Base-by-base conservation (phyloP, 2,329 filamentous ascomycete genomes). In the Clarireedia sp. region DNA sequence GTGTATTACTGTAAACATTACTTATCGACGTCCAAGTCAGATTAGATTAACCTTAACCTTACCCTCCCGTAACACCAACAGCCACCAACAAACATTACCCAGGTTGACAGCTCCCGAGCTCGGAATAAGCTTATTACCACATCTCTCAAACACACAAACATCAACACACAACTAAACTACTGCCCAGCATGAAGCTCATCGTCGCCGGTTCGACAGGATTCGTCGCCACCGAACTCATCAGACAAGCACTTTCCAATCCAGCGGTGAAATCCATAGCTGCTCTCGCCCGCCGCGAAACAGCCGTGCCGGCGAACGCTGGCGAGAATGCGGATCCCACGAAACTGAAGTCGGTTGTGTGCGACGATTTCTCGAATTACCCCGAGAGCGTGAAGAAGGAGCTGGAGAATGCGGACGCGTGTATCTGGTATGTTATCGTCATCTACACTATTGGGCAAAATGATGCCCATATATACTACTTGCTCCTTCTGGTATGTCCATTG, bases 161-260 rank as follows among this genome's bases (percentile, higher is more conserved):
- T 29, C 26, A 9, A 40, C 14, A 41, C 38, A 43, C 38, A 51
- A 57, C 37, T 12, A 33, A 51, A 57, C 37, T 12, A 33, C 29
- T 9, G 29, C 29, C 29, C 6, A 43, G 16, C 17, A 72, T 72
- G 69, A 72, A 71, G 51, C 64, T 72, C 48, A 64, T 73, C 19
- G 51, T 72, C 45, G 63, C 66, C 21, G 70, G 68, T 9, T 65
- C 67, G 0, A 71, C 67, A 5, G 67, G 70, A 10, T 69, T 70
- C 33, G 62, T 72, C 6, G 69, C 65, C 19, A 67, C 63, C 6
- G 69, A 72, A 56, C 47, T 72, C 50, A 63, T 73, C 51, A 64
- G 65, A 10, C 69, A 72, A 63, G 66, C 64, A 21, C 59, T 73
- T 24, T 58, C 33, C 8, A 56, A 65, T 37, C 62, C 66, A 1